phyloP scores from a whole-genome alignment of 2,329 filamentous ascomycete species.

The Xylariaceae sp. region DNA sequence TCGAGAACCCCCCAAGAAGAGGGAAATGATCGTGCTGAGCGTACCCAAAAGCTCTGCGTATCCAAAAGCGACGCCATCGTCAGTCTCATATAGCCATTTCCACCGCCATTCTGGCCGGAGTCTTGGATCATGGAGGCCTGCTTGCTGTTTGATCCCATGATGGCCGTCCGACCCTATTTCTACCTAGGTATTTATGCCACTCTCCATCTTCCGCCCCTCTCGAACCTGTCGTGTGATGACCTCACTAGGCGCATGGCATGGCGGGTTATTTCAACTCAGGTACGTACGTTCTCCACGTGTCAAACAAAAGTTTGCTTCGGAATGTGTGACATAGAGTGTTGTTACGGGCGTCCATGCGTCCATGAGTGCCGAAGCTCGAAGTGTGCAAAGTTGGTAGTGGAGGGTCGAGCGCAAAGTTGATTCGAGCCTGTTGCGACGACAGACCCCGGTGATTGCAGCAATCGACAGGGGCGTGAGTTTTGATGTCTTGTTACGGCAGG shows the following conservation, averaged over 20 bases:
- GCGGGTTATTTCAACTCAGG: constrained; percentile 4
- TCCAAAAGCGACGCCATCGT: constrained; percentile 1
- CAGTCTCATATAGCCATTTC: constrained; percentile 11
- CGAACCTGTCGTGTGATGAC: constrained; percentile 10
- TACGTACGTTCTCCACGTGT: constrained; percentile 13
- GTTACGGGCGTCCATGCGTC: constrained; percentile 3
- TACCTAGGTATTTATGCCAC: not conserved
- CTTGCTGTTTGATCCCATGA: constrained; percentile 3
- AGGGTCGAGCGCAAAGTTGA: constrained; percentile 8
- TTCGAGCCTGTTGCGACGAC: constrained; percentile 5
- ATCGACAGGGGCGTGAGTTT: constrained; percentile 3
- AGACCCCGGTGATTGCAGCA: constrained; percentile 6
- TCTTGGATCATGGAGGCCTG: not conserved
- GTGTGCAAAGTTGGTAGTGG: constrained; percentile 3
- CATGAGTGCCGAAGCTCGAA: constrained; percentile 4
- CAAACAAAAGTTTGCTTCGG: not conserved
- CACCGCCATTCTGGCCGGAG: not conserved
- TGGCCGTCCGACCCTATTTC: constrained; percentile 5
- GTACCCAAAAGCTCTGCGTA: constrained; percentile 9
- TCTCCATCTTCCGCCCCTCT: constrained; percentile 2
- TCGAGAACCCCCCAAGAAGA: not conserved
- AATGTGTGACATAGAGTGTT: constrained; percentile 2
- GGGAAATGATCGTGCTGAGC: constrained; percentile 1
- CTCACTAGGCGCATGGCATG: constrained; percentile 6
- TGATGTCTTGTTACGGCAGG: no score